Evolutionary conservation across 805 yeast species (phyloP), one percentile per base, ranked within the genome.

Genomic region (Cyberlindnera japonica): DNA sequence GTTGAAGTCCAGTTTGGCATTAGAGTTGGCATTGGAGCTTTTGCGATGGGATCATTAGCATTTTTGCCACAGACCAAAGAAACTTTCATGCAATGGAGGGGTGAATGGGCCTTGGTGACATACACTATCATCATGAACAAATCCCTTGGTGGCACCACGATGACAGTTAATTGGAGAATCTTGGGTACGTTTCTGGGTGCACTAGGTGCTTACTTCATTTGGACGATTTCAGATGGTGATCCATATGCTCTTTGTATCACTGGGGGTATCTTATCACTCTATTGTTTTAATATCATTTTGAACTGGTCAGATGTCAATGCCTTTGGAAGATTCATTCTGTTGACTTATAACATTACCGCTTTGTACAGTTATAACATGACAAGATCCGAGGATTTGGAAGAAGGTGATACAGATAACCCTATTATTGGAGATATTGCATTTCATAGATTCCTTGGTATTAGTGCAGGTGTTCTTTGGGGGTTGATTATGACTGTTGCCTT

Each of bases 71-170:
- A 57, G 11, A 76, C 88, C 0, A 67, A 79, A 37, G 65, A 67
- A 5, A 46, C 57, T 1, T 87, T 85, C 51, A 71, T 64, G 34
- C 70, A 67, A 30, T 84, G 87, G 88, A 64, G 90, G 48, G 82
- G 83, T 13, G 95, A 86, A 57, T 86, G 95, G 95, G 80, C 88
- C 0, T 62, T 86, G 27, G 84, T 83, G n/a, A 80, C 89, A 0
- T 86, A 78, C 50, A 79, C 86, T 51, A 81, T 86, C 40, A 83
- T 86, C 67, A 85, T 86, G 91, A 83, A 82, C 51, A 84, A 84
- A 53, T 81, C 90, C 1, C 64, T 85, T 5, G 95, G 95, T 9
- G 95, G 95, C 0, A 87, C 95, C 0, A 74, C 85, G 10, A 77
- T 81, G 79, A 82, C 93, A 0, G 80, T 79, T 5, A 79, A 79